Conservation (phyloP, 1,284 basidiomycete species). For the Rhodofomes roseus region DNA sequence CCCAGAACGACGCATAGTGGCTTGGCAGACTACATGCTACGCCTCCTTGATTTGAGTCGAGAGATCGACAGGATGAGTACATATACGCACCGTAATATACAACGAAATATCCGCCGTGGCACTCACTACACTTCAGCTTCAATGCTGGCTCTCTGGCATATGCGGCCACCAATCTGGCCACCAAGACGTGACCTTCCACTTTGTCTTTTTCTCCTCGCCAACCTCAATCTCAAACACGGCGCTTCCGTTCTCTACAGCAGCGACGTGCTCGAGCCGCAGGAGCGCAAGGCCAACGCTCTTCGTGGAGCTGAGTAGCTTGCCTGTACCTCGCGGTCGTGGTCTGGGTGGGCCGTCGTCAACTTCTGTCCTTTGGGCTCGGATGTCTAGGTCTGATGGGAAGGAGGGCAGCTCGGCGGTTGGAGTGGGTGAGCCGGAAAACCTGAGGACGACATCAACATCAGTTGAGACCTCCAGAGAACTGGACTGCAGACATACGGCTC, state of each 20-base stretch:
- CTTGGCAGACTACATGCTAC: background rate
- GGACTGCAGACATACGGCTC: background rate
- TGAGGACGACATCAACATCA: background rate
- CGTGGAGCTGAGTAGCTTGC: conserved; percentile 59
- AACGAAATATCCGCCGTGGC: background rate
- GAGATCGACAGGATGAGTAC: background rate
- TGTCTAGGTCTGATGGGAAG: conserved; percentile 24
- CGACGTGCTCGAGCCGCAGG: conserved; percentile 64
- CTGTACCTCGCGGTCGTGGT: conserved; percentile 56
- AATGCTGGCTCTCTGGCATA: background rate
- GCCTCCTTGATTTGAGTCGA: too few species aligned
- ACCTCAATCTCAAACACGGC: conserved; percentile 38
- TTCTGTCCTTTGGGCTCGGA: conserved; percentile 12
- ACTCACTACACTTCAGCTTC: background rate
- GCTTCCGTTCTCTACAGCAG: conserved; percentile 34
- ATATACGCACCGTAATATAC: background rate
- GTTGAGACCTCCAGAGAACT: too few species aligned
- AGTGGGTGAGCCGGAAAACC: background rate
- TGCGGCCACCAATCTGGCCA: conserved; percentile 72
- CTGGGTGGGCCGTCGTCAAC: conserved; percentile 14
- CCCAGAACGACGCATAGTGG: background rate
- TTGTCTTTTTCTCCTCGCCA: conserved; percentile 17
- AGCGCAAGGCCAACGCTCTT: conserved; percentile 66
- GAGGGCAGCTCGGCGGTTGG: conserved; percentile 1
- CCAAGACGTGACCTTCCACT: conserved; percentile 50